Conservation (phyloP, 129 eudicot species). For the Tagetes erecta region DNA sequence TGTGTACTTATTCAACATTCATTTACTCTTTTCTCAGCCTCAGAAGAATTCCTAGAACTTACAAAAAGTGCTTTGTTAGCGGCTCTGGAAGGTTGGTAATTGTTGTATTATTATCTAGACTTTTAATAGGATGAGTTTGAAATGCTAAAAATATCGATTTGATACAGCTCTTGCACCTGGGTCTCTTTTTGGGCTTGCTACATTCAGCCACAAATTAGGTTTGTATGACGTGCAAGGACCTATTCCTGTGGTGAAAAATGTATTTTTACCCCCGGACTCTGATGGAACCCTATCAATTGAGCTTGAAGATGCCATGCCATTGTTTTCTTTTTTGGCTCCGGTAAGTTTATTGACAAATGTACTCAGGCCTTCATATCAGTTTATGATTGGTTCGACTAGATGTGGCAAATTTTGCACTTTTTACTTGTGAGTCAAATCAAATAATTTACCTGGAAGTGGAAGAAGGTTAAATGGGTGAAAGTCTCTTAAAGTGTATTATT, state of each 20-base stretch:
- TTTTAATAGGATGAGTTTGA: neutral
- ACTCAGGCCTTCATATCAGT: neutral
- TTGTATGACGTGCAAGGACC: conserved; percentile 98
- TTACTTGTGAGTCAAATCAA: neutral
- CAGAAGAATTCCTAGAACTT: conserved; percentile 96
- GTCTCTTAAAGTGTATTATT: neutral
- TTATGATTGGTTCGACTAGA: conserved; percentile 4
- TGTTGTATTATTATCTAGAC: conserved; percentile 17
- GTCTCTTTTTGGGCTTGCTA: conserved; percentile 94
- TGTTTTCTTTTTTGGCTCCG: conserved; percentile 93
- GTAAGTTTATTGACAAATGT: conserved; percentile 42
- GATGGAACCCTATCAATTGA: conserved; percentile 66
- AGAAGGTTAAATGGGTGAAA: neutral
- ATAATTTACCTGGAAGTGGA: neutral
- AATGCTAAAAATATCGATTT: conserved; percentile 16
- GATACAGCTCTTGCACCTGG: conserved; percentile 88
- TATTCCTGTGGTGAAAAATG: conserved; percentile 93
- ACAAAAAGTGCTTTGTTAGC: conserved; percentile 96
- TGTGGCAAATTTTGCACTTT: neutral
- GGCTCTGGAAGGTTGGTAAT: conserved; percentile 85
- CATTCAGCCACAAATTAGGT: conserved; percentile 96
- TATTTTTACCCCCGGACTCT: conserved; percentile 68
- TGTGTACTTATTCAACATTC: conserved; percentile 1
- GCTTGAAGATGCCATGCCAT: conserved; percentile 96
- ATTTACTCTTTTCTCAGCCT: conserved; percentile 51